A percentile compares a stretch with the other conserved stretches of the same genome.
Evolutionary conservation across 352 stramenopile species (phyloP).

Genomic region (Pythium dissimile): DNA sequence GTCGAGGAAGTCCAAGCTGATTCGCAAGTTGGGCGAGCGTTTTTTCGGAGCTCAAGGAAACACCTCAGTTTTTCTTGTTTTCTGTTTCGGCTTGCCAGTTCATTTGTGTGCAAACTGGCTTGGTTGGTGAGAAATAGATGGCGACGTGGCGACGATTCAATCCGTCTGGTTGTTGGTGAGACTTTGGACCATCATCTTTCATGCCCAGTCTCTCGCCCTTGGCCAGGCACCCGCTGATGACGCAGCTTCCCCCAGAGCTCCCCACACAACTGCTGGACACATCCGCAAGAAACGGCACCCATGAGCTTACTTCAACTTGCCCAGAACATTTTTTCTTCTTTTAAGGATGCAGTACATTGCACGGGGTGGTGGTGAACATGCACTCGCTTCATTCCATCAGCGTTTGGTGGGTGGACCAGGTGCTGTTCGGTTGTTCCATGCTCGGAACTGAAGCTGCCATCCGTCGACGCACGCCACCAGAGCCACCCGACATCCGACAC

Average conservation of each 20-base stretch:
- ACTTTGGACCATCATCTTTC: neutral
- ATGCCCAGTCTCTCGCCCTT: slow-evolving; percentile 1
- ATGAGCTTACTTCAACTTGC: slow-evolving; percentile 11
- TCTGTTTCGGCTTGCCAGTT: neutral
- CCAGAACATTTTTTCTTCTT: too few species aligned
- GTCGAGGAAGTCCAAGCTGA: neutral
- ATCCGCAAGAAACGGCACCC: neutral
- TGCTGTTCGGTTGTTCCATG: too few species aligned
- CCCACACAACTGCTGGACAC: slow-evolving; percentile 15
- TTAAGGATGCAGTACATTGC: too few species aligned
- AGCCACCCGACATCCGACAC: too few species aligned
- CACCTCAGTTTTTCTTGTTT: neutral
- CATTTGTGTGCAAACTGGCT: neutral
- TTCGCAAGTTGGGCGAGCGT: neutral
- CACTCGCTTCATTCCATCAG: too few species aligned
- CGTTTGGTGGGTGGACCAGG: too few species aligned
- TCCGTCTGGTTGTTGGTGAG: too few species aligned
- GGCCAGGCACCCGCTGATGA: slow-evolving; percentile 3
- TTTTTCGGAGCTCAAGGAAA: neutral
- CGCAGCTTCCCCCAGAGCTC: neutral
- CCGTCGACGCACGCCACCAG: too few species aligned
- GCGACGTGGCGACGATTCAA: neutral
- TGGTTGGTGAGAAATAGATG: neutral
- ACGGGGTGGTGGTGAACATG: too few species aligned
- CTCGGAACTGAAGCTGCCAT: too few species aligned